A percentile compares a stretch with the other conserved stretches of the same genome.
phyloP scores from a whole-genome alignment of 371 early-diverging fungal species.

The Mucor ambiguus region DNA sequence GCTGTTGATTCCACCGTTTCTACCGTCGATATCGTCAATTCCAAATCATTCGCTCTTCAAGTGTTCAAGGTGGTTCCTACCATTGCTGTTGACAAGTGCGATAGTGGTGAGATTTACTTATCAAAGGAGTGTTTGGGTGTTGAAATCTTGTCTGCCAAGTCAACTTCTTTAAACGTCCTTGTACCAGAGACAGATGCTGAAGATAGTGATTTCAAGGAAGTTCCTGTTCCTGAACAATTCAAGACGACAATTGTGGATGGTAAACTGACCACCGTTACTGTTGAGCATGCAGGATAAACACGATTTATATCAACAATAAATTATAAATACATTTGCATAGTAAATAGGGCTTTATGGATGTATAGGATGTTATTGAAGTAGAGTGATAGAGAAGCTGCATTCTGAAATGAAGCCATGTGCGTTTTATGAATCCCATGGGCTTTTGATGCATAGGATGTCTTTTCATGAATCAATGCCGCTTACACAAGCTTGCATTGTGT shows the following conservation, averaged over 20 bases:
- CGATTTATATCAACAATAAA: not conserved
- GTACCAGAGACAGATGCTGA: constrained; percentile 69
- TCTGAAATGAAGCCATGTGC: no score
- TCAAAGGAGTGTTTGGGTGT: constrained; percentile 75
- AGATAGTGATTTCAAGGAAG: constrained; percentile 82
- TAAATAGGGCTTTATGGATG: no score
- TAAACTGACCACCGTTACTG: constrained; percentile 77
- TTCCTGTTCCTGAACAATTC: constrained; percentile 91
- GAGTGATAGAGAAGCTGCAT: no score
- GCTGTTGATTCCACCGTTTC: constrained; percentile 86
- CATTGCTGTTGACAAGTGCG: constrained; percentile 90
- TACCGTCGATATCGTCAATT: constrained; percentile 90
- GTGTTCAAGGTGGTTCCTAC: constrained; percentile 85
- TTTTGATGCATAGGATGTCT: no score
- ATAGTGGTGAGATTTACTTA: constrained; percentile 88
- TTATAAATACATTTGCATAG: no score
- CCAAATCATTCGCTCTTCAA: constrained; percentile 88
- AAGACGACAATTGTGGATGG: constrained; percentile 84
- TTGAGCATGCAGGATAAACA: constrained; percentile 77
- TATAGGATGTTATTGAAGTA: no score
- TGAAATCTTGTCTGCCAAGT: constrained; percentile 91
- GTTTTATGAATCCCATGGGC: no score
- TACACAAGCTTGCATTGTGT: no score
- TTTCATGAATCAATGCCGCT: no score
- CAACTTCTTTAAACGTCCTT: constrained; percentile 84